Base-by-base conservation (phyloP, 345 rosid species). In the Raphanus sativus region DNA sequence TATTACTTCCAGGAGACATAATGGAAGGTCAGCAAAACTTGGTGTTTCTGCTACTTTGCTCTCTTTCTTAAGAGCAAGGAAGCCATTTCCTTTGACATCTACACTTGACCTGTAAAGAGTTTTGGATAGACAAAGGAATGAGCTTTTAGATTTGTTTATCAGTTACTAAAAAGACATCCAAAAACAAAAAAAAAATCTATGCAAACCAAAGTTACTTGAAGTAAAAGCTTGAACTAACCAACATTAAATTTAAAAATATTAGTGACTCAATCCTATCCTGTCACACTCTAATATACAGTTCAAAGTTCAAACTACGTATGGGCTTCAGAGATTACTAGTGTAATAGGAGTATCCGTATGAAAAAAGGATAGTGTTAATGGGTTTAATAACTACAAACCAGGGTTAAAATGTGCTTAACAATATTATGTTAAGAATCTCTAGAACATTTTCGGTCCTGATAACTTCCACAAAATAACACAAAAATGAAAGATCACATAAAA, bases 1-100 rank as follows among this genome's bases (percentile, higher is more conserved):
- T 11, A 87, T 80, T 66, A 86, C 54, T 78, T 90, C 89, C 71
- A 87, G 74, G 70, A 90, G 89, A 8, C 77, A 63, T 73, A 64
- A 6, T 62, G 70, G 30, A 55, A 63, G 62, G 52, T 73, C 77
- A 32, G 77, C 70, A 25, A 64, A 73, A 52, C 64, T 65, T 34
- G 77, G 64, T 0, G 54, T 74, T 34, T 5, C 77, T 54, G 15
- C 38, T 52, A 64, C 64, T 36, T 24, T 65, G 63, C 16, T 52
- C 25, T 16, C 34, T 16, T 45, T 62, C 69, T 62, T 72, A 25
- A 24, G 33, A 50, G 30, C 62, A 6, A 28, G 3, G 11, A 10
- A 45, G 17, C 60, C 30, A 0, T 15, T 45, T 45, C 68, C 32
- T 30, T 48, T 72, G 24, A 29, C 50, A 62, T 45, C 69, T 45